Percentiles rank a stretch among this genome's conserved stretches.
phyloP scores from a whole-genome alignment of 495 filamentous ascomycete species.

The Xylona heveae region DNA sequence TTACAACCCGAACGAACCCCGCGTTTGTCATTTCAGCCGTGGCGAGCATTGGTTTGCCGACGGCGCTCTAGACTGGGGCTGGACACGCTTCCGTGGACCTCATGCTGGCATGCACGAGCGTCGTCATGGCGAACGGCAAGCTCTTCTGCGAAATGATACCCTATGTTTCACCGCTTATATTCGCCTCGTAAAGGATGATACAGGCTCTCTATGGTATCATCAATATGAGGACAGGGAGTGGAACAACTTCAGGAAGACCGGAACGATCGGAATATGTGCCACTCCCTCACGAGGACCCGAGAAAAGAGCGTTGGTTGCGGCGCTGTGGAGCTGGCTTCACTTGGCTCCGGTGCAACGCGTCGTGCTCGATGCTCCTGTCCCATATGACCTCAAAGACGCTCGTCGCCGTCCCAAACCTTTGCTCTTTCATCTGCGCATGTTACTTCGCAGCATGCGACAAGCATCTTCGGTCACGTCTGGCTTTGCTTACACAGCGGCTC shows the following conservation, averaged over 20 bases:
- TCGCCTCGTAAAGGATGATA: slow-evolving; percentile 38
- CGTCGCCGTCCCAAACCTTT: slow-evolving; percentile 25
- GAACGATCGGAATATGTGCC: slow-evolving; percentile 33
- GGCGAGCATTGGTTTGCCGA: slow-evolving; percentile 37
- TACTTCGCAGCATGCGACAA: too few species aligned
- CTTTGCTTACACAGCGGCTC: slow-evolving; percentile 15
- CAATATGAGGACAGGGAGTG: slow-evolving; percentile 12
- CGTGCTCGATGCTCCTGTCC: slow-evolving; percentile 25
- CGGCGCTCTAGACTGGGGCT: slow-evolving; percentile 41
- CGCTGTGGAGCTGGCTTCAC: slow-evolving; percentile 34
- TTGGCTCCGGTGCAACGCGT: slow-evolving; percentile 35
- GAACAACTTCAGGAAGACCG: slow-evolving; percentile 31
- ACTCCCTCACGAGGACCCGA: slow-evolving; percentile 24
- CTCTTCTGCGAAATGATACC: slow-evolving; percentile 39
- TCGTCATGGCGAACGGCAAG: slow-evolving; percentile 34
- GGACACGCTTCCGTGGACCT: slow-evolving; percentile 42
- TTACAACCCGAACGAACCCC: slow-evolving; percentile 45
- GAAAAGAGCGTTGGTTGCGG: slow-evolving; percentile 28
- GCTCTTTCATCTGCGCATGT: slow-evolving; percentile 11
- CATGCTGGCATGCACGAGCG: slow-evolving; percentile 36
- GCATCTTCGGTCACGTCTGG: slow-evolving; percentile 12
- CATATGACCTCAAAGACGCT: slow-evolving; percentile 26
- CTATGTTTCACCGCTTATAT: slow-evolving; percentile 44
- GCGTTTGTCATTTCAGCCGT: slow-evolving; percentile 33
- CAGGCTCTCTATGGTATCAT: slow-evolving; percentile 41